phyloP scores from a whole-genome alignment of 2,329 filamentous ascomycete species.

The Alternaria arborescens region DNA sequence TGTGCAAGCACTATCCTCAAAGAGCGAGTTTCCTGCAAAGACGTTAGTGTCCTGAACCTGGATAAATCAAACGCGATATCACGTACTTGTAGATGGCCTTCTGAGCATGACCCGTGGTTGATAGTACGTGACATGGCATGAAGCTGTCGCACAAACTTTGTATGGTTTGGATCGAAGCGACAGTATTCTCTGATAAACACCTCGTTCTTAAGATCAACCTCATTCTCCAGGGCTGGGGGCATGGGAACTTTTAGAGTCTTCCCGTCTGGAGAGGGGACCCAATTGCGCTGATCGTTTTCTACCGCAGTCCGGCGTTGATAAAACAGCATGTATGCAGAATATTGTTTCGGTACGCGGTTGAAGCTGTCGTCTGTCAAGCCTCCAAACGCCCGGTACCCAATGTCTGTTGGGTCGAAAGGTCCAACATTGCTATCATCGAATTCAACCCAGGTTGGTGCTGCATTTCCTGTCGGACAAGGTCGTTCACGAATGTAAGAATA shows the following conservation, averaged over 20 bases:
- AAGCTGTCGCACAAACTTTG: slow-evolving; percentile 70
- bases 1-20: slow-evolving; percentile 69
- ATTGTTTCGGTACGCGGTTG: slow-evolving; percentile 42
- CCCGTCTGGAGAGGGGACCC: slow-evolving; percentile 50
- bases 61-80: not conserved
- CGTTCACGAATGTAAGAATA: slow-evolving; percentile 94
- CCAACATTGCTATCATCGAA: slow-evolving; percentile 92
- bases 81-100: slow-evolving; percentile 49
- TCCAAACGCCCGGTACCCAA: slow-evolving; percentile 78
- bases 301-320: slow-evolving; percentile 83
- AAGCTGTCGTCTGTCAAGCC: slow-evolving; percentile 49
- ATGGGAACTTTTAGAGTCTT: slow-evolving; percentile 60
- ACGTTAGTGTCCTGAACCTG: not conserved
- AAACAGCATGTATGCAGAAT: slow-evolving; percentile 96
- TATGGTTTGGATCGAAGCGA: slow-evolving; percentile 77
- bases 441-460: slow-evolving; percentile 74
- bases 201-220: slow-evolving; percentile 77
- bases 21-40: slow-evolving; percentile 57
- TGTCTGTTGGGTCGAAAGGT: slow-evolving; percentile 75
- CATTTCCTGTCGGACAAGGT: slow-evolving; percentile 61
- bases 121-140: slow-evolving; percentile 65
- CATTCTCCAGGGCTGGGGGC: slow-evolving; percentile 56
- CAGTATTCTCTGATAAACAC: slow-evolving; percentile 78
- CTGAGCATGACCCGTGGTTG: slow-evolving; percentile 59
- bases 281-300: slow-evolving; percentile 46